Base-by-base conservation (phyloP, 106 monocot species). In the Dendrobium chrysotoxum region DNA sequence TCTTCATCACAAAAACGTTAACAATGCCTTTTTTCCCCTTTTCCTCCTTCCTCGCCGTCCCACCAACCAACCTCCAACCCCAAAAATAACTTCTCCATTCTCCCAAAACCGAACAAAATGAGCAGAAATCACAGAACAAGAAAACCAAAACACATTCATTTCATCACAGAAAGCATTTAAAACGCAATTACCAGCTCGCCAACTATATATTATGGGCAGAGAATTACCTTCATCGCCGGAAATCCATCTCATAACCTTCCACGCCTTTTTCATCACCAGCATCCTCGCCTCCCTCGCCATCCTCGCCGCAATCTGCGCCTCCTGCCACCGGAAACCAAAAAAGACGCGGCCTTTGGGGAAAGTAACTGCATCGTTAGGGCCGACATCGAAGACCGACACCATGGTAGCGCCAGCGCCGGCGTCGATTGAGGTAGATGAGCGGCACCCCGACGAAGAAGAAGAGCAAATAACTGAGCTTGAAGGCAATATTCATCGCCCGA, bases 211-310 rank as follows among this genome's bases (percentile, higher is more conserved):
- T 3, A 65, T 65, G 64, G 23, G 25, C 21, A 65, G 64, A 65
- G 26, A 26, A 65, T 65, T 65, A 65, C 21, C 64, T 26, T 26
- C 64, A 25, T n/a, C 21, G 26, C 64, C 64, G 9, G 64, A 65
- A 65, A 26, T 26, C 64, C 21, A 65, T 65, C 64, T 2, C n/a
- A 23, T 65, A 23, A 7, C 64, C 23, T 26, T 65, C 64, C 64
- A 23, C 1, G 21, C 64, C 64, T 65, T 65, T 26, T 7, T 65
- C 64, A 26, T 26, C 23, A 12, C 26, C 64, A 26, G 64, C 64
- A 7, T 65, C 64, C 64, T 65, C 64, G 64, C 64, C 64, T 25
- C 64, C 64, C 21, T 65, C 64, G 64, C 64, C 64, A 25, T 65
- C 64, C 21, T 65, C 64, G 26, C 26, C 64, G 7, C 21, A 21